Evolutionary conservation across 2,329 filamentous ascomycete genomes (phyloP).

Genomic region (Phialemonium atrogriseum): DNA sequence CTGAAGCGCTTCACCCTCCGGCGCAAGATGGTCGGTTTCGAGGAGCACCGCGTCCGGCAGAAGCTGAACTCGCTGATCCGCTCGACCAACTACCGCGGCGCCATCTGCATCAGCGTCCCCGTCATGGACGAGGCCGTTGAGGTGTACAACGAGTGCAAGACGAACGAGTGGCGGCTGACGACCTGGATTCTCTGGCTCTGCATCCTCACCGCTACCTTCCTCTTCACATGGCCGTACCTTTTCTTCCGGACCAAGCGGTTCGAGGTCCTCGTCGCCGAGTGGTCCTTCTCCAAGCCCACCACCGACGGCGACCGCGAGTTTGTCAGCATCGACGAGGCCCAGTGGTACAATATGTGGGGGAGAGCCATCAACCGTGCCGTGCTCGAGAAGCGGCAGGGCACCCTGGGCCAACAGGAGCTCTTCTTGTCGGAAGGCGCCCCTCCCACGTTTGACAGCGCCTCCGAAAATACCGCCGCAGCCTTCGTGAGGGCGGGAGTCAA

Average conservation of each 20-base stretch:
- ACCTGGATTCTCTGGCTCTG: constrained; percentile 57
- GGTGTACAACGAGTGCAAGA: constrained; percentile 53
- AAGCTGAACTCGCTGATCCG: constrained; percentile 50
- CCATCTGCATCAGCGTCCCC: constrained; percentile 50
- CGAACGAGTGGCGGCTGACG: constrained; percentile 58
- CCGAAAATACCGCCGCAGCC: constrained; percentile 29
- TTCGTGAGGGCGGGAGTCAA: constrained; percentile 39
- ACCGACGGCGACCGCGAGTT: constrained; percentile 34
- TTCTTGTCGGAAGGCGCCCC: constrained; percentile 29
- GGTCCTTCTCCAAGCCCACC: constrained; percentile 40
- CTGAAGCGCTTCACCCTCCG: constrained; percentile 49
- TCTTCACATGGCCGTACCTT: constrained; percentile 64
- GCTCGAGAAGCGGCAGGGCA: constrained; percentile 45
- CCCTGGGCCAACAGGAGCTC: constrained; percentile 50
- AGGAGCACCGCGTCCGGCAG: constrained; percentile 42
- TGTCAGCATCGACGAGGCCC: constrained; percentile 44
- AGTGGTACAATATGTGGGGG: constrained; percentile 57
- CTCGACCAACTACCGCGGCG: constrained; percentile 59
- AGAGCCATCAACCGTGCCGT: constrained; percentile 51
- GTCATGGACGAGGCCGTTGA: constrained; percentile 47
- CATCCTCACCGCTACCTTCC: constrained; percentile 57
- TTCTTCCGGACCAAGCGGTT: constrained; percentile 60
- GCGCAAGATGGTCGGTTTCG: constrained; percentile 50
- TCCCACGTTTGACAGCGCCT: constrained; percentile 26
- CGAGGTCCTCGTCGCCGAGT: constrained; percentile 54